Evolutionary conservation across 2,329 filamentous ascomycete genomes (phyloP), one percentile per base, ranked within the genome.

Genomic region (Cladobotryum protrusum): DNA sequence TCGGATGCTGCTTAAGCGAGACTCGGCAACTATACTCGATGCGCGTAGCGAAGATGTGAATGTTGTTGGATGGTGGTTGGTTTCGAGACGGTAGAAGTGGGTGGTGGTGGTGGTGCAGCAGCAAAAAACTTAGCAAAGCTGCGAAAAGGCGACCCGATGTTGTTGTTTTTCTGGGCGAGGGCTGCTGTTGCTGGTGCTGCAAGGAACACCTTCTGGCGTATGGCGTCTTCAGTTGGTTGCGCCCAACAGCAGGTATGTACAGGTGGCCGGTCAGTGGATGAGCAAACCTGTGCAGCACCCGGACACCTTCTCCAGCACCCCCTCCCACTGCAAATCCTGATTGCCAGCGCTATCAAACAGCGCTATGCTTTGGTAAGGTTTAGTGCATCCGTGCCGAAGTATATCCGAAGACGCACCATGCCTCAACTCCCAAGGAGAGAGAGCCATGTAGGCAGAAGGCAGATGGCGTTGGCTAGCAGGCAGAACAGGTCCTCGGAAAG

Each of bases 61-160:
- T 18, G 45, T 43, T 39, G 49, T 41, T 45, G 52, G 33, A 39
- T 34, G 54, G 18, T 37, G 43, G 45, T 46, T 49, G 41, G 20
- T 50, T 35, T 47, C 42, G 15, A 24, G 39, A 53, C 43, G 48
- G 44, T 51, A 49, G 43, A 45, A 41, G 32, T 20, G 45, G 47
- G 45, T 19, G 32, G 48, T 49, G 35, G 32, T 46, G 51, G 36
- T 47, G 56, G 45, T 49, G 55, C 49, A 49, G 51, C 53, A 50
- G 57, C 52, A 59, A 54, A 59, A 57, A 56, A 29, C 52, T 56
- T 55, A 54, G 52, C 54, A 46, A 41, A 43, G 48, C 39, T 44
- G 43, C 46, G 48, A 52, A 44, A 43, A 44, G 48, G 36, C 44
- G 47, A 40, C 43, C 40, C 52, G 54, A 47, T 53, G 53, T 52